Conservation (phyloP, 2,329 filamentous ascomycete species). For the Paraphoma chrysanthemicola region DNA sequence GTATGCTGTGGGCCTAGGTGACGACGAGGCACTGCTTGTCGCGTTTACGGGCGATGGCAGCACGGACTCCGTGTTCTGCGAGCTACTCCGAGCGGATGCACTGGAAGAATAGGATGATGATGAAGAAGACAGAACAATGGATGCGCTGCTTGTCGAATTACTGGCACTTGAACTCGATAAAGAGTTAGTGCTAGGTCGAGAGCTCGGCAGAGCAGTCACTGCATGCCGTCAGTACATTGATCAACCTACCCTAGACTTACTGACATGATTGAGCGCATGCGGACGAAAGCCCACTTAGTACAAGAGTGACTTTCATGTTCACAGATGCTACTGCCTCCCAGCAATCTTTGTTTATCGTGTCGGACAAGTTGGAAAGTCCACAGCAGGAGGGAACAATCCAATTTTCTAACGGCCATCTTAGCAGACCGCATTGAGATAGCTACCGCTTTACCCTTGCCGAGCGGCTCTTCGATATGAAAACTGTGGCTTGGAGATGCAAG, state of each 20-base stretch:
- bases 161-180: slow-evolving; percentile 3
- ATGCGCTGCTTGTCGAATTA: slow-evolving; percentile 1
- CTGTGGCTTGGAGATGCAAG: slow-evolving; percentile 5
- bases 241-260: neutral
- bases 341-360: neutral
- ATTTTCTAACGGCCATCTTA: neutral
- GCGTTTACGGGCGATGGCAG: slow-evolving; percentile 1
- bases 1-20: slow-evolving; percentile 10
- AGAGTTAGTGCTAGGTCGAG: slow-evolving; percentile 3
- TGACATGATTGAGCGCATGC: slow-evolving; percentile 3
- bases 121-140: neutral
- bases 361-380: too few species aligned
- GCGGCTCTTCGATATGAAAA: slow-evolving; percentile 8
- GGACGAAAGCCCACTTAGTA: slow-evolving; percentile 2
- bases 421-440: neutral
- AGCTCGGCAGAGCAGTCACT: neutral
- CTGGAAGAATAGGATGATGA: neutral
- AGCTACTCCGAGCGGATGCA: neutral
- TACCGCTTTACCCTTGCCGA: slow-evolving; percentile 1
- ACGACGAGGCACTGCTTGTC: slow-evolving; percentile 4
- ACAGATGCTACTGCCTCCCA: neutral
- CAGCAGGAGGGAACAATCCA: too few species aligned
- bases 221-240: too few species aligned
- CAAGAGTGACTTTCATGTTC: slow-evolving; percentile 1
- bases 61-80: neutral